Percentiles rank a stretch among this genome's conserved stretches.
phyloP scores from a whole-genome alignment of 495 filamentous ascomycete species.

The Margaritispora aquatica region DNA sequence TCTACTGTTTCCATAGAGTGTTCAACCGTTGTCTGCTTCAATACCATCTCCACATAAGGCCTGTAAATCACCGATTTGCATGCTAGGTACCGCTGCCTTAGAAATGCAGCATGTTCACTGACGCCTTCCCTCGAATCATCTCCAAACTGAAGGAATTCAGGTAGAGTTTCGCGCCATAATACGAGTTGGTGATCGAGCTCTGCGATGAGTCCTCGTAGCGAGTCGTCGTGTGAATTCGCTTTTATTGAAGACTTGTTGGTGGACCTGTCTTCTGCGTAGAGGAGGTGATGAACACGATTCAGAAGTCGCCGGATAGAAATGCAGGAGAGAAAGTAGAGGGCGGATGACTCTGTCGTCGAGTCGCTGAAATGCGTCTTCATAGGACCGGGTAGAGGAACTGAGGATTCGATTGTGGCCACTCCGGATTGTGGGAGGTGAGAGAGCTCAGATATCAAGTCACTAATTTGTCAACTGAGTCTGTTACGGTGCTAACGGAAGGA shows the following conservation, averaged over 20 bases:
- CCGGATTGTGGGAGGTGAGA: constrained; percentile 37
- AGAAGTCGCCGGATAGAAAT: constrained; percentile 35
- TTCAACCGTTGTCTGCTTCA: constrained; percentile 25
- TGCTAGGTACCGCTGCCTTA: constrained; percentile 39
- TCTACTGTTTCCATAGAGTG: constrained; percentile 24
- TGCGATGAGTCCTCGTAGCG: constrained; percentile 34
- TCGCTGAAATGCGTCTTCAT: constrained; percentile 23
- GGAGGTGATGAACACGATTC: constrained; percentile 28
- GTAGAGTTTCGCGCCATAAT: constrained; percentile 37
- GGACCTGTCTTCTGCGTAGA: constrained; percentile 24
- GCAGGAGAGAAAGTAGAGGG: constrained; percentile 31
- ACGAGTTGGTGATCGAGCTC: constrained; percentile 39
- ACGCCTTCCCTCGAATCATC: constrained; percentile 20
- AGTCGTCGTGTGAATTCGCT: constrained; percentile 28
- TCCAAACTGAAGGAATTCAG: constrained; percentile 32
- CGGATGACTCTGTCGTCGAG: constrained; percentile 22
- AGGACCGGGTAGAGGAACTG: constrained; percentile 32
- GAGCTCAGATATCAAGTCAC: constrained; percentile 28
- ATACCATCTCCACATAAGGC: constrained; percentile 37
- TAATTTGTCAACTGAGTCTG: background rate
- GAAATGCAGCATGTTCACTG: constrained; percentile 33
- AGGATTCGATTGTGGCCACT: constrained; percentile 38
- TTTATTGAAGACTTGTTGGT: constrained; percentile 23
- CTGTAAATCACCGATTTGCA: constrained; percentile 42
- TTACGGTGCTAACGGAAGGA: background rate